Evolutionary conservation across 164 flowering plant genomes (phyloP), one percentile per base, ranked within the genome.

Genomic region (Annona cherimola): DNA sequence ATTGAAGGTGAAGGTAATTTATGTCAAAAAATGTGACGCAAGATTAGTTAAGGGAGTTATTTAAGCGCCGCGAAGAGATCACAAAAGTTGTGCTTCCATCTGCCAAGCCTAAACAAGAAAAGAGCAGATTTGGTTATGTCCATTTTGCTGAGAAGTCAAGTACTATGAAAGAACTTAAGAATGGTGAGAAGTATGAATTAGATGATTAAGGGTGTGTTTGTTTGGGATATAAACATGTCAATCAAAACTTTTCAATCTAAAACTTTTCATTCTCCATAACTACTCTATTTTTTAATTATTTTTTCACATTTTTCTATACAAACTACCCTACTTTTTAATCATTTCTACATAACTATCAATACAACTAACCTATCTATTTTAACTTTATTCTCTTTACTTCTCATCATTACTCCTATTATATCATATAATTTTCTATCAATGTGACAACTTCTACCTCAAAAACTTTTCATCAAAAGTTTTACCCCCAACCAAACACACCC

Each of bases 41-140:
- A 65, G 95, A 91, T 68, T 83, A 83, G 83, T 75, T 93, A 67
- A 87, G 79, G 77, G 74, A 87, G 68, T 73, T 88, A 8, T 91
- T 91, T 84, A 86, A 87, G 69, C 94, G 72, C 43, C 94, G 89
- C 80, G 97, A 97, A 42, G 86, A 87, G 74, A 86, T 91, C 68
- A 86, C 91, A n/a, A 93, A 88, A 75, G 86, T 91, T 42, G 97
- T 89, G 75, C 76, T 91, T 60, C 98, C 98, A 5, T 88, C 94
- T 63, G 90, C 94, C 19, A 93, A 90, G 69, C 69, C 86, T 66
- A 97, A 97, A 60, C 84, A 86, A 50, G 93, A 89, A 68, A 85
- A 81, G 57, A 90, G 83, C 73, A 85, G 93, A 77, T 80, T 84
- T 79, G 98, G 94, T 63, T 93, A 90, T 88, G 89, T 93, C 46